Conservation (phyloP, 495 filamentous ascomycete genomes). For the Tuber calosporum region DNA sequence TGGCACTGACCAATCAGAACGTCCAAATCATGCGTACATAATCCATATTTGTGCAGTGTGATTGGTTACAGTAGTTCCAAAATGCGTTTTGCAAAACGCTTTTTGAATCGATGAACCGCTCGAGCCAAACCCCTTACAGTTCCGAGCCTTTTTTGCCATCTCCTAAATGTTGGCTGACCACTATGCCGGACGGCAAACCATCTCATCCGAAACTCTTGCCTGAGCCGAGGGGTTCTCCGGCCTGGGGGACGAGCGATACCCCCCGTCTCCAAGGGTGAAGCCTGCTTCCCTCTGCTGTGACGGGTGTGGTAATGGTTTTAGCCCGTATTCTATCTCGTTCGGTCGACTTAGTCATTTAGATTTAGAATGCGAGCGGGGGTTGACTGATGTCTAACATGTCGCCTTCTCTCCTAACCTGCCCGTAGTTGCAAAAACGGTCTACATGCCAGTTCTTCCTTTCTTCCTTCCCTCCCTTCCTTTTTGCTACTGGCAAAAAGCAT, state of each 20-base stretch:
- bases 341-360: conserved; percentile 3
- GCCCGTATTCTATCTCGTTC: conserved; percentile 12
- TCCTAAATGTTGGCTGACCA: too few species aligned
- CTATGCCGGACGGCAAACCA: background rate
- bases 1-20: too few species aligned
- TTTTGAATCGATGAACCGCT: too few species aligned
- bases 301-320: background rate
- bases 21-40: too few species aligned
- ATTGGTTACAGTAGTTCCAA: too few species aligned
- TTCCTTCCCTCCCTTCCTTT: conserved; percentile 9
- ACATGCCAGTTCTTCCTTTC: background rate
- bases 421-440: background rate
- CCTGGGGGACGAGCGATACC: background rate
- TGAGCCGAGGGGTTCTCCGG: conserved; percentile 10
- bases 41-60: too few species aligned
- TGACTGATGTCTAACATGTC: conserved; percentile 20
- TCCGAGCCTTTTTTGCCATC: too few species aligned
- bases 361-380: conserved; percentile 16
- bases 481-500: background rate
- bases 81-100: too few species aligned
- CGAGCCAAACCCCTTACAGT: too few species aligned
- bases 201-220: conserved; percentile 7
- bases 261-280: too few species aligned
- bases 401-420: conserved; percentile 5
- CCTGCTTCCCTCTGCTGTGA: background rate